Conservation (phyloP, 2,329 filamentous ascomycete species). For the Thielaviopsis musarum region DNA sequence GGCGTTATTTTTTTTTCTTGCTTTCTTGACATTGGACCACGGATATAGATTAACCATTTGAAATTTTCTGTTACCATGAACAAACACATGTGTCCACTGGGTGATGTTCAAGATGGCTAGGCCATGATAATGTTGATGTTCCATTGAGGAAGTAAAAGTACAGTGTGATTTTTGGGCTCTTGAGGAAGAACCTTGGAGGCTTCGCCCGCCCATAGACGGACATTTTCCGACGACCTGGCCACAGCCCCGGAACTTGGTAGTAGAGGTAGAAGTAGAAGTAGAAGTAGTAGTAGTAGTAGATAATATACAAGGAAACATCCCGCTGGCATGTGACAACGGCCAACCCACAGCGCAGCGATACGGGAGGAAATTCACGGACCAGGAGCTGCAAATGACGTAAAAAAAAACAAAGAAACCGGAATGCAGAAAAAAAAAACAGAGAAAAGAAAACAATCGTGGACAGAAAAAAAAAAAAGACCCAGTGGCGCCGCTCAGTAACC, state of each 20-base stretch:
- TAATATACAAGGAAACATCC: background rate
- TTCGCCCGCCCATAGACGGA: background rate
- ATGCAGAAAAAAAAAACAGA: background rate
- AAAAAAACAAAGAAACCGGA: background rate
- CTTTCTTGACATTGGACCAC: constrained; percentile 6
- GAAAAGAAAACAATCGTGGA: background rate
- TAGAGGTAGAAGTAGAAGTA: too few species aligned
- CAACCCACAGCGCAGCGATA: background rate
- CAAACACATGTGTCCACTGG: too few species aligned
- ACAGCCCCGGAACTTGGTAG: background rate
- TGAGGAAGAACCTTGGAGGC: background rate
- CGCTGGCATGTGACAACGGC: background rate
- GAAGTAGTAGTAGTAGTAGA: background rate
- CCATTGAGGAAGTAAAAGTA: background rate
- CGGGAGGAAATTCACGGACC: background rate
- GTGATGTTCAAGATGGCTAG: too few species aligned
- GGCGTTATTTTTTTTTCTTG: constrained; percentile 5
- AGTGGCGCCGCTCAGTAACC: constrained; percentile 48
- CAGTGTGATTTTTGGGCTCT: background rate
- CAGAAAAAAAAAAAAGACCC: background rate
- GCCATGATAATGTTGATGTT: background rate
- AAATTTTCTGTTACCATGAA: constrained; percentile 4
- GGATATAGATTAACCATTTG: constrained; percentile 11
- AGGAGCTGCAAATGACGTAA: background rate
- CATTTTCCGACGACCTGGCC: background rate